Percentiles rank a stretch among this genome's conserved stretches.
phyloP scores from a whole-genome alignment of 2,329 filamentous ascomycete species.

The Pseudogymnoascus sp. region DNA sequence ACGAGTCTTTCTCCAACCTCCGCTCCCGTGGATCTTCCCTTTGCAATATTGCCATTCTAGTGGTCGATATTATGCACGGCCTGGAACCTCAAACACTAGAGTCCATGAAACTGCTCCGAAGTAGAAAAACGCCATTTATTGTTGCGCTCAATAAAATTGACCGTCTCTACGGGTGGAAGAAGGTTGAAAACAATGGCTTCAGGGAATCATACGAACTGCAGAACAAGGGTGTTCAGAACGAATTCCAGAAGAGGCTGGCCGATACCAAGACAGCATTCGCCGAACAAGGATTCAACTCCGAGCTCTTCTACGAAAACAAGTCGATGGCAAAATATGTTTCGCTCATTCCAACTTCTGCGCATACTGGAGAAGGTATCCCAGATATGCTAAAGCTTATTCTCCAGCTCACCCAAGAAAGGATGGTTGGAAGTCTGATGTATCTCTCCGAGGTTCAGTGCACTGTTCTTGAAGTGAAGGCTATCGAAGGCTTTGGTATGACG shows the following conservation, averaged over 20 bases:
- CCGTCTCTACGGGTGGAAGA: slow-evolving; percentile 98
- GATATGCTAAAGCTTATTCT: slow-evolving; percentile 96
- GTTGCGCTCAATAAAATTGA: slow-evolving; percentile 99
- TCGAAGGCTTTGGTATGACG: slow-evolving; percentile 96
- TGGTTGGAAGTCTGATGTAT: slow-evolving; percentile 97
- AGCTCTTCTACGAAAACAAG: slow-evolving; percentile 96
- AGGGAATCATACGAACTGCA: slow-evolving; percentile 83
- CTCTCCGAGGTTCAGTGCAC: slow-evolving; percentile 95
- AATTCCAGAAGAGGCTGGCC: slow-evolving; percentile 83
- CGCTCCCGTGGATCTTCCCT: slow-evolving; percentile 94
- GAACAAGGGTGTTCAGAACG: slow-evolving; percentile 85
- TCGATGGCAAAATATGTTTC: slow-evolving; percentile 91
- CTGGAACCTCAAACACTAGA: slow-evolving; percentile 94
- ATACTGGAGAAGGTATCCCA: slow-evolving; percentile 97
- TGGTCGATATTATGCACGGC: slow-evolving; percentile 99
- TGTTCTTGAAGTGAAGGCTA: slow-evolving; percentile 96
- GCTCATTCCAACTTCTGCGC: slow-evolving; percentile 92
- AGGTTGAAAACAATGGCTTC: slow-evolving; percentile 97
- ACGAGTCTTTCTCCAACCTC: slow-evolving; percentile 99
- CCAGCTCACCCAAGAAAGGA: slow-evolving; percentile 88
- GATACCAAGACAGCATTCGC: slow-evolving; percentile 89
- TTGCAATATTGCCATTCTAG: slow-evolving; percentile 97
- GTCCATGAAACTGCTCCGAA: slow-evolving; percentile 88
- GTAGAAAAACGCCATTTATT: slow-evolving; percentile 94
- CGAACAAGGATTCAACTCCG: slow-evolving; percentile 96